Base-by-base conservation (phyloP, 2,329 filamentous ascomycete genomes). In the Epichloe typhina region DNA sequence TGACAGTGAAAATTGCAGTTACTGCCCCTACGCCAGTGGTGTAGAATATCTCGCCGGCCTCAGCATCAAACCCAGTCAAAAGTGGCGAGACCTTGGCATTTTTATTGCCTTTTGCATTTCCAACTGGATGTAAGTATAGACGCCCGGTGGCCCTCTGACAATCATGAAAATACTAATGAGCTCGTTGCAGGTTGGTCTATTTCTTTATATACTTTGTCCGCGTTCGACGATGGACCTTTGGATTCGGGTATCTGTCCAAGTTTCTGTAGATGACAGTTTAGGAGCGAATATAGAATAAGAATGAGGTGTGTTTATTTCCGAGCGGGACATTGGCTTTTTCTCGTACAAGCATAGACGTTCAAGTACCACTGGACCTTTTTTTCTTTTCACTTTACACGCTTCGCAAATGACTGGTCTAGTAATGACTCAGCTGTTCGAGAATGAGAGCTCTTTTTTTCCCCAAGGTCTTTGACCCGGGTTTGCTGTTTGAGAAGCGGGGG, bases 151-250 rank as follows among this genome's bases (percentile, higher is more conserved):
- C 17, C 6, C 46, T 13, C 21, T 35, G 11, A 11, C 3, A 13
- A 33, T 36, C 13, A 7, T 8, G 36, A n/a, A 15, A 5, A 6
- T 38, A 38, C 13, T 38, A 5, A 38, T 4, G 12, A 38, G n/a
- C 36, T 13, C 13, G 5, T 38, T 13, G 17, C 37, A 53, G 51
- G 43, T 55, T 88, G 50, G 83, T 88, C 1, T 86, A 86, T 63
- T 86, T 88, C 66, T 88, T 89, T 61, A 80, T 88, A 51, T 89
- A 84, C 66, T 83, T 79, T 3, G 82, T 87, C 6, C 73, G 85
- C 17, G 77, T 88, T 50, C 75, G 74, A 55, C 77, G 82, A 7
- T 88, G 83, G 83, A 77, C 67, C 21, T 88, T 88, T 64, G 85
- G 84, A 0, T 72, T 88, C 52, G 78, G 78, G 0, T 68, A 66